Conservation (phyloP, 2,329 filamentous ascomycete species). For the Cladosporium sphaerospermum region DNA sequence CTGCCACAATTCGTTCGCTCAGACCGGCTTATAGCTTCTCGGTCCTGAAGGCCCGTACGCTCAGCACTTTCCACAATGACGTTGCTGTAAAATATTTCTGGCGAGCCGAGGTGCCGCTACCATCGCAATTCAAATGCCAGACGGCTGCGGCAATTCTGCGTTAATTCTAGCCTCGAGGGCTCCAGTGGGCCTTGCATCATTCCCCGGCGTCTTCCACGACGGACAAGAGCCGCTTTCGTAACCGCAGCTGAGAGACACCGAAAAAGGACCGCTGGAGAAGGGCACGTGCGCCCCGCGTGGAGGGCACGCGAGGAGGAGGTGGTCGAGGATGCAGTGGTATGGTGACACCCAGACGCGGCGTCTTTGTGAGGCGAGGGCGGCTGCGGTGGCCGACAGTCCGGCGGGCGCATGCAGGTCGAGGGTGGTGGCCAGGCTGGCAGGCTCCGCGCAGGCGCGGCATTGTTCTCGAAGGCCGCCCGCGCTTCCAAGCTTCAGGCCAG, state of each 20-base stretch:
- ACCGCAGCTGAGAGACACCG: background rate
- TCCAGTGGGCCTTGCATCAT: background rate
- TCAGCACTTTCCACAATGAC: too few relatives aligned
- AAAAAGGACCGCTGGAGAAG: constrained; percentile 4
- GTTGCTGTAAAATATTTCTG: too few relatives aligned
- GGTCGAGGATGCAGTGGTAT: too few relatives aligned
- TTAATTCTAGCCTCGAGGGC: background rate
- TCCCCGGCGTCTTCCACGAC: background rate
- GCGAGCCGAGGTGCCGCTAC: background rate
- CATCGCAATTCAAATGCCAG: background rate
- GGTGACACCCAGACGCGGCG: too few relatives aligned
- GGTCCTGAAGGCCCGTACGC: too few relatives aligned
- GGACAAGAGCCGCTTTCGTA: background rate
- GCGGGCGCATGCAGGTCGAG: background rate
- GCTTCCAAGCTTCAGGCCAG: background rate
- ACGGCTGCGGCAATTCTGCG: background rate
- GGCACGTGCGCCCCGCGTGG: constrained; percentile 10
- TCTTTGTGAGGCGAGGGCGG: too few relatives aligned
- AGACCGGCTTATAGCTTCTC: too few relatives aligned
- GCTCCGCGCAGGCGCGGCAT: too few relatives aligned
- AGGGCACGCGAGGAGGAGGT: background rate
- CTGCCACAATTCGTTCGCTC: too few relatives aligned
- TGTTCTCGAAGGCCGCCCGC: too few relatives aligned
- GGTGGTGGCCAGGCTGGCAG: too few relatives aligned
- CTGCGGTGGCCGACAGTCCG: background rate